These are phyloP conservation scores for Tetracladium marchalianum DNA, from an alignment of 495 filamentous ascomycete species.

Conservation along the genomic window DNA sequence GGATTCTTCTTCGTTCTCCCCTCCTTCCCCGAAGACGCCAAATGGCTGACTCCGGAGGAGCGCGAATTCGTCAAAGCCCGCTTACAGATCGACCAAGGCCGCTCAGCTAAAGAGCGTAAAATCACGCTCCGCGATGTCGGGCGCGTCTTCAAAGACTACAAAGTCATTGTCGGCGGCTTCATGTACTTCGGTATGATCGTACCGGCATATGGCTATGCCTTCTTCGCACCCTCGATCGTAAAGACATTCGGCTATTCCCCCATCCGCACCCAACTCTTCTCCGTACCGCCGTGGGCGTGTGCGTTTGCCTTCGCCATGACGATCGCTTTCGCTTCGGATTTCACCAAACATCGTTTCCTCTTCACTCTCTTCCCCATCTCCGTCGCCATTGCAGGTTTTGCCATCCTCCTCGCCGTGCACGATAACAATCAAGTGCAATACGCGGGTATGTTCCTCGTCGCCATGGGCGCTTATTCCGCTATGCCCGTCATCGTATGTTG, in stretches of 20 bases:
- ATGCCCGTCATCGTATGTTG: constrained; percentile 86
- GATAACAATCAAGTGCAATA: constrained; percentile 53
- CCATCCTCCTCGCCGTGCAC: constrained; percentile 59
- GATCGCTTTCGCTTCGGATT: constrained; percentile 61
- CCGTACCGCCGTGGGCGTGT: constrained; percentile 79
- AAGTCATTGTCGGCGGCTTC: constrained; percentile 59
- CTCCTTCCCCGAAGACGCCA: constrained; percentile 58
- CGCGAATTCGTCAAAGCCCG: constrained; percentile 61
- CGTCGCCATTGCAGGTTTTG: constrained; percentile 60
- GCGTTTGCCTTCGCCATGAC: constrained; percentile 68
- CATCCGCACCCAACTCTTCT: constrained; percentile 70
- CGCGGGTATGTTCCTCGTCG: constrained; percentile 63
- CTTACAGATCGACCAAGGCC: constrained; percentile 69
- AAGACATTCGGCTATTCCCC: constrained; percentile 51
- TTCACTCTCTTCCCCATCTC: constrained; percentile 58
- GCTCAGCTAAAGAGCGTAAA: constrained; percentile 53
- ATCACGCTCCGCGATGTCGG: constrained; percentile 56
- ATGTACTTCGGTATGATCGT: constrained; percentile 90
- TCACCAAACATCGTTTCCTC: constrained; percentile 58
- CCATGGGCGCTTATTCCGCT: constrained; percentile 52
- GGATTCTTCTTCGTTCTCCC: constrained; percentile 74
- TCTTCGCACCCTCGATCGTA: constrained; percentile 74
- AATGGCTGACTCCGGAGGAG: constrained; percentile 68
- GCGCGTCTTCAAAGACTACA: constrained; percentile 65
- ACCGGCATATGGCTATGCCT: constrained; percentile 63